Evolutionary conservation across 75 land plant species (phyloP), one percentile per base, ranked within the genome.

Genomic region (Pseudotsuga menziesii): DNA sequence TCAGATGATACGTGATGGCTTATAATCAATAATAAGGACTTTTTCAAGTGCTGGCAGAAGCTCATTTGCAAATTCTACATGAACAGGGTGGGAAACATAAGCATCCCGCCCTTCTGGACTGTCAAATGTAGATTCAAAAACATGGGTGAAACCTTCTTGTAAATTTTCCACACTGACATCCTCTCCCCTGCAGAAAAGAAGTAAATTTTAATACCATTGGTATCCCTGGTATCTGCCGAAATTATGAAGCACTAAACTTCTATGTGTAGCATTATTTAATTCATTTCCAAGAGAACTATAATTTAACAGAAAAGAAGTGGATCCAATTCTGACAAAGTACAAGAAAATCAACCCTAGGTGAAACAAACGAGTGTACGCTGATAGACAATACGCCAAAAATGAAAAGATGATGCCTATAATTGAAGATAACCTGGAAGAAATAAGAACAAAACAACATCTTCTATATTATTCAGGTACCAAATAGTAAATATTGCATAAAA

Each of bases 121-220:
- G 62, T 95, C 92, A 77, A 95, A 95, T 6, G 97, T 95, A 52
- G 90, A 88, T 41, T 82, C 87, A 77, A 95, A 95, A 12, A 91
- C 79, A 74, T 95, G 98, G 41, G 98, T 95, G 73, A 89, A 95
- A 27, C 96, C 98, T 73, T 91, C 90, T n/a, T 95, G 94, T 79
- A 88, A 12, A 80, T 95, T 91, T 83, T 95, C 98, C n/a, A 80
- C 76, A 70, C 97, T 96, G 72, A 96, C 88, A 78, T 96, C 91
- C 36, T 75, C 89, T 59, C 98, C 98, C 97, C 98, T 96, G 15
- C 11, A 19, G 44, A 41, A 52, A 39, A 20, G 56, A 16, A 35
- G 5, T 29, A 20, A 36, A 54, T 63, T 15, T 19, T 39, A 26
- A 64, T 56, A 14, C 39, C n/a, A 67, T 39, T 67, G 70, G 0